phyloP scores from a whole-genome alignment of 2,329 filamentous ascomycete genomes.

The Calonectria multiphialidica region DNA sequence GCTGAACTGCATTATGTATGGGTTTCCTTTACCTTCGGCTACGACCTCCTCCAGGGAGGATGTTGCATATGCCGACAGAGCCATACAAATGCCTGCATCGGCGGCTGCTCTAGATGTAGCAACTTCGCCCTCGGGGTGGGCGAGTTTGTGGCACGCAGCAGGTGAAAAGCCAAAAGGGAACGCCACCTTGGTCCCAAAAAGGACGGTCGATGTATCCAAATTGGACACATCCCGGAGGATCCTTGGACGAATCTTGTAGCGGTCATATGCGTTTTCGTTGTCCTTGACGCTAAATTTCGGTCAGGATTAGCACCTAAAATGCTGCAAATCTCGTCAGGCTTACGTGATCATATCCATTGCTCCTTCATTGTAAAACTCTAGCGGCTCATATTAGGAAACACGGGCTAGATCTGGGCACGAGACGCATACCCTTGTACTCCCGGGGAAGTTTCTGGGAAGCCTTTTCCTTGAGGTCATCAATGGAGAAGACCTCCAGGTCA shows the following conservation, averaged over 20 bases:
- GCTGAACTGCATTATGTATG: slow-evolving; percentile 67
- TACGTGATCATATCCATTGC: slow-evolving; percentile 16
- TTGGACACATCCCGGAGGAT: neutral
- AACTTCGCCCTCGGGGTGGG: slow-evolving; percentile 59
- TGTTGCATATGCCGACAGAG: slow-evolving; percentile 26
- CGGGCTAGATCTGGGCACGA: too few species aligned
- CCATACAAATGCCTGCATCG: slow-evolving; percentile 52
- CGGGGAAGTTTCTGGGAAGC: neutral
- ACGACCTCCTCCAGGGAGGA: slow-evolving; percentile 56
- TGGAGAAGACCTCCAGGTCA: slow-evolving; percentile 10
- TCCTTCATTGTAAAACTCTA: slow-evolving; percentile 12
- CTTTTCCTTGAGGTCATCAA: slow-evolving; percentile 6
- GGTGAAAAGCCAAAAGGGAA: slow-evolving; percentile 67
- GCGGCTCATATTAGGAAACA: neutral
- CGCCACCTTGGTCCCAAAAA: neutral
- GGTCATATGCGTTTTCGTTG: neutral
- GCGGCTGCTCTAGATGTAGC: slow-evolving; percentile 60
- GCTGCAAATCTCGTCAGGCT: neutral
- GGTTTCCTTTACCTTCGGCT: slow-evolving; percentile 50
- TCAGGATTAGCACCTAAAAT: neutral
- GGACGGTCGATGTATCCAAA: neutral
- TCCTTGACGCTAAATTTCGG: neutral
- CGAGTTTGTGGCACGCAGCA: slow-evolving; percentile 65
- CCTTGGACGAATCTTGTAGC: slow-evolving; percentile 6
- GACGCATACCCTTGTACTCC: neutral